Evolutionary conservation across 306 rosid genomes (phyloP).

Genomic region (Quercus cerris): DNA sequence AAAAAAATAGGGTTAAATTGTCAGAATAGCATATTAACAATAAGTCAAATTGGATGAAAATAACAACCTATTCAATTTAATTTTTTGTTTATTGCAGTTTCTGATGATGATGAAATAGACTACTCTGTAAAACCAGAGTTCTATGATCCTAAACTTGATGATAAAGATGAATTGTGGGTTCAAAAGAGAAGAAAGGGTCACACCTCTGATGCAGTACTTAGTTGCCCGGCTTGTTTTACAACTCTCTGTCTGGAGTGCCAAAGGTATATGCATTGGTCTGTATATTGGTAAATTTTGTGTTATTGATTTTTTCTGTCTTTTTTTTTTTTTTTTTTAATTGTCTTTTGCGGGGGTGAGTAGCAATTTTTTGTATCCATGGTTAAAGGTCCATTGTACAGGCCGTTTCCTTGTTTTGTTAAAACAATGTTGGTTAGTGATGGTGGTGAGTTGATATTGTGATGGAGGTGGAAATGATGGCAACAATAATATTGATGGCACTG

Average conservation of each 20-base stretch:
- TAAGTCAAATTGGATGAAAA: neutral
- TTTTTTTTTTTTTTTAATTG: too few species aligned
- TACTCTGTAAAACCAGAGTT: conserved; percentile 79
- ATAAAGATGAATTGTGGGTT: conserved; percentile 70
- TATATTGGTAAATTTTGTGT: neutral
- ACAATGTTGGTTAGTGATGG: neutral
- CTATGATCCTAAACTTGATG: conserved; percentile 63
- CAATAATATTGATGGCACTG: neutral
- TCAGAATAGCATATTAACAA: neutral
- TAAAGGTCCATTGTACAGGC: neutral
- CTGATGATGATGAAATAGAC: conserved; percentile 84
- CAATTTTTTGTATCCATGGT: neutral
- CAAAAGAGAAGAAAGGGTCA: conserved; percentile 52
- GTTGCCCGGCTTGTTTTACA: conserved; percentile 85
- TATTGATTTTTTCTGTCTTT: too few species aligned
- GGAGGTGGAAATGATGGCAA: neutral
- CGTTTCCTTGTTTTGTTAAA: neutral
- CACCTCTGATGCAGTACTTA: conserved; percentile 72
- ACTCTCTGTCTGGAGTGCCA: conserved; percentile 80
- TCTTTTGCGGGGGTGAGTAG: too few species aligned
- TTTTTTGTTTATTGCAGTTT: conserved; percentile 47
- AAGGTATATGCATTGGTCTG: conserved; percentile 40
- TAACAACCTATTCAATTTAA: neutral
- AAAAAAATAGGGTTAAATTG: neutral
- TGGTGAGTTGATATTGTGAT: neutral